These are phyloP conservation scores for Turnera subulata DNA, from an alignment of 345 rosid species.

Conservation along the genomic window DNA sequence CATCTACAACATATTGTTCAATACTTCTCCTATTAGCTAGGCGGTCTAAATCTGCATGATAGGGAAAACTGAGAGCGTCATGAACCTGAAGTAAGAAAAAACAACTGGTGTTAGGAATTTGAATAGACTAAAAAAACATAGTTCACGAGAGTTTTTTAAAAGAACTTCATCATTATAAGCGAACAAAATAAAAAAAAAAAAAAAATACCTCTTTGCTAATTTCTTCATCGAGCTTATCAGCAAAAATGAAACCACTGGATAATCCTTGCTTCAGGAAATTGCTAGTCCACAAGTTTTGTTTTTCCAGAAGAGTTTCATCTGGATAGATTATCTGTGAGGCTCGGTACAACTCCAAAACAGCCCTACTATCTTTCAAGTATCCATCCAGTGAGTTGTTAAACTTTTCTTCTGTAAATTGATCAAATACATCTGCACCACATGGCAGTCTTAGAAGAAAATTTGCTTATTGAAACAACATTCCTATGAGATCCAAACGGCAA, in stretches of 20 bases:
- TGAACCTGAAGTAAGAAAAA: conserved; percentile 50
- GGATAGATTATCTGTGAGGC: conserved; percentile 55
- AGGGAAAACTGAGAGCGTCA: conserved; percentile 52
- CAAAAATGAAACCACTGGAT: conserved; percentile 29
- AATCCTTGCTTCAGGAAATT: conserved; percentile 45
- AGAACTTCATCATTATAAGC: background rate
- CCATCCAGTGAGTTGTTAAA: conserved; percentile 58
- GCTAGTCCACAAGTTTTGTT: conserved; percentile 51
- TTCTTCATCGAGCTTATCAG: conserved; percentile 25
- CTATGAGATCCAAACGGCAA: background rate
- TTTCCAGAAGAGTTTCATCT: conserved; percentile 45
- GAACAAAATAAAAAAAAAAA: background rate
- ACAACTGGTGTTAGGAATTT: background rate
- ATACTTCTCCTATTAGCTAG: conserved; percentile 56
- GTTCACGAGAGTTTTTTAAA: background rate
- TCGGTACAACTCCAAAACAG: conserved; percentile 62
- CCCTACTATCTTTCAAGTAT: conserved; percentile 39
- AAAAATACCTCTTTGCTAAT: conserved; percentile 41
- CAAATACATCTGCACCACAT: conserved; percentile 47
- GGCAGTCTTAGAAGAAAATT: background rate
- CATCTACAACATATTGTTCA: conserved; percentile 34
- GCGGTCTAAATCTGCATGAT: conserved; percentile 50
- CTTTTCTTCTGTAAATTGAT: conserved; percentile 41
- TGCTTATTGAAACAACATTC: background rate
- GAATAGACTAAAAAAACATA: background rate